Percentiles rank a stretch among this genome's conserved stretches.
Evolutionary conservation across 2,329 filamentous ascomycete species (phyloP).

Genomic region (Fusarium neocosmosporiellum): DNA sequence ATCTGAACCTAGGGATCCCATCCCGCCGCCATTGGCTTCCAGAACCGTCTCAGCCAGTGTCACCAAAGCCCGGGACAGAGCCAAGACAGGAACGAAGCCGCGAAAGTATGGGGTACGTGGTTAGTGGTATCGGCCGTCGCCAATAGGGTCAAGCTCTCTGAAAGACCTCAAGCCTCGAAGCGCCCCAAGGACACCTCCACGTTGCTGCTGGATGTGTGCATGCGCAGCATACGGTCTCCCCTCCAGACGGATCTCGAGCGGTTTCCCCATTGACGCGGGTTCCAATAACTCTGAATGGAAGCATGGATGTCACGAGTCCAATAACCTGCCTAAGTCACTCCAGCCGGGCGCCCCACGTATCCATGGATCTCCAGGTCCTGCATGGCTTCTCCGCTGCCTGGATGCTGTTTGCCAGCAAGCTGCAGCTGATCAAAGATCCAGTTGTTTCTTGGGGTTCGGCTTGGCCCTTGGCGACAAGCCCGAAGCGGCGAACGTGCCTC

Average conservation of each 20-base stretch:
- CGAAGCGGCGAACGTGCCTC: neutral
- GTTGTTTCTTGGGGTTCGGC: neutral
- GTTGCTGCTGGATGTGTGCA: neutral
- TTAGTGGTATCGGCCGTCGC: slow-evolving; percentile 22
- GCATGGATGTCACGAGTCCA: slow-evolving; percentile 4
- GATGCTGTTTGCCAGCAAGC: neutral
- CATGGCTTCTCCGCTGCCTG: neutral
- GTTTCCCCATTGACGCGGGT: slow-evolving; percentile 1
- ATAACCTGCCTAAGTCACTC: neutral
- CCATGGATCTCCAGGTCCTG: neutral
- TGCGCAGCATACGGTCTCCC: neutral
- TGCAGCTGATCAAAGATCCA: neutral
- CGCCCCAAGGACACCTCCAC: slow-evolving; percentile 2
- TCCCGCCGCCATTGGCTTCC: slow-evolving; percentile 23
- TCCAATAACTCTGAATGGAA: neutral
- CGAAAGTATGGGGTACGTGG: slow-evolving; percentile 35
- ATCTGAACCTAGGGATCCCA: slow-evolving; percentile 10
- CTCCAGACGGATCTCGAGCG: slow-evolving; percentile 2
- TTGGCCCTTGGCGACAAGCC: slow-evolving; percentile 6
- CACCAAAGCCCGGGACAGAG: slow-evolving; percentile 8
- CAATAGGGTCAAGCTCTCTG: slow-evolving; percentile 9
- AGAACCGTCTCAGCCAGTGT: slow-evolving; percentile 18
- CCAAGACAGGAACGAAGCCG: slow-evolving; percentile 30
- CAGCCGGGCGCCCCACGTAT: neutral
- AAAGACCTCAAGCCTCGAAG: slow-evolving; percentile 3